Evolutionary conservation across 129 eudicot species (phyloP), one percentile per base, ranked within the genome.

Genomic region (Calendula officinalis): DNA sequence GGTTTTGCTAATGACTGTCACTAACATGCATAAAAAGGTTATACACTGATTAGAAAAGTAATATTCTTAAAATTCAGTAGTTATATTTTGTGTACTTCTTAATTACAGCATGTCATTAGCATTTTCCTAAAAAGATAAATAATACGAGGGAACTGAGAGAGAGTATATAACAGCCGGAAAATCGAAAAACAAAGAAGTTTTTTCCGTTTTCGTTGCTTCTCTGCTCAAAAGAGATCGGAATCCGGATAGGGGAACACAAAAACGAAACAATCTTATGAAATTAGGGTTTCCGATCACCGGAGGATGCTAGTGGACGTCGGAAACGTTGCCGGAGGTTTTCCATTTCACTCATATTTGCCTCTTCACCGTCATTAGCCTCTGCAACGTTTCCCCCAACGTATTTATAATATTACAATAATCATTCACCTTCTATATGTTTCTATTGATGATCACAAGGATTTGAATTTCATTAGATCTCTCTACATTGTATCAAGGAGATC

Each of bases 291-390:
- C 45, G 30, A 14, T 71, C 56, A 61, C 37, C 60, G 55, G 55
- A 71, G 27, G 8, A 51, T 42, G 38, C 37, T 41, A 8, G 9
- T 8, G 41, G 47, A 11, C 76, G 63, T 38, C 53, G 27, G 69
- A 50, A 62, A 70, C 45, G 54, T 71, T 51, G 76, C 76, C 70
- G 77, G 70, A 62, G 64, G 40, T 55, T 41, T 35, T 32, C 52
- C 48, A n/a, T 44, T n/a, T 62, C 6, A 62, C 3, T 32, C 11
- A 71, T 61, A 11, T 40, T 5, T 15, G 22, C 8, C 42, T 53
- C 41, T 43, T 60, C 54, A 70, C 36, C 73, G 45, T 33, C 33
- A 68, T 54, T 55, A 5, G 17, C 61, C 64, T 68, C 69, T 42
- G 75, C 68, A 60, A 53, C 68, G 68, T 60, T 60, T 52, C 60